Evolutionary conservation across 129 eudicot species (phyloP), one percentile per base, ranked within the genome.

Genomic region (Artemisia annua): DNA sequence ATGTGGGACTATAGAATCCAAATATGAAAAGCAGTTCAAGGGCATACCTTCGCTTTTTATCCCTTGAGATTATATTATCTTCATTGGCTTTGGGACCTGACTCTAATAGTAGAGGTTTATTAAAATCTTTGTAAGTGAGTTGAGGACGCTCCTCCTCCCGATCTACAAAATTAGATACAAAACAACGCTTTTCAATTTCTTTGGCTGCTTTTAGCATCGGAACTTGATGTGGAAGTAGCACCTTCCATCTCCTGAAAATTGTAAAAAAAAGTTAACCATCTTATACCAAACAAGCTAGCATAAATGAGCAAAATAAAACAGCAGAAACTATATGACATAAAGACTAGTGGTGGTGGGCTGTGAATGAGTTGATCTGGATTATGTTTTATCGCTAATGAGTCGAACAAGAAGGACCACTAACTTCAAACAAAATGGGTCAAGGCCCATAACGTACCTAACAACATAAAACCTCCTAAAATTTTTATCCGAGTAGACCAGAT

Each of bases 131-230:
- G 48, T 87, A 86, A 20, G 95, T 88, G 75, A 93, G 82, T 67
- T 86, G 82, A 65, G 98, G 95, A 48, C 96, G 79, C 63, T 84
- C 91, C 0, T 86, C 59, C 75, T 89, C 98, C 64, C 98, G 78
- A 68, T 93, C 98, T 11, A 93, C 98, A 77, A 93, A 93, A 65
- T 93, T 93, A 20, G 98, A 85, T 67, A 87, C 83, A 4, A 87
- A 39, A 46, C 88, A 91, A 20, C 63, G 81, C 77, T 75, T 85
- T 75, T 80, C 80, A 32, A 86, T 66, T 76, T 81, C 77, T 84
- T 84, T 82, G 26, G 88, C 95, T 59, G 78, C 89, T 80, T 78
- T 81, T n/a, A 75, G 78, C 76, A 64, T 54, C 52, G 82, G 87
- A 44, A 81, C 95, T 73, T 93, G 86, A 67, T 83, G 63, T 13